phyloP scores from a whole-genome alignment of 2,329 filamentous ascomycete species.

The Acrodontium crateriforme region DNA sequence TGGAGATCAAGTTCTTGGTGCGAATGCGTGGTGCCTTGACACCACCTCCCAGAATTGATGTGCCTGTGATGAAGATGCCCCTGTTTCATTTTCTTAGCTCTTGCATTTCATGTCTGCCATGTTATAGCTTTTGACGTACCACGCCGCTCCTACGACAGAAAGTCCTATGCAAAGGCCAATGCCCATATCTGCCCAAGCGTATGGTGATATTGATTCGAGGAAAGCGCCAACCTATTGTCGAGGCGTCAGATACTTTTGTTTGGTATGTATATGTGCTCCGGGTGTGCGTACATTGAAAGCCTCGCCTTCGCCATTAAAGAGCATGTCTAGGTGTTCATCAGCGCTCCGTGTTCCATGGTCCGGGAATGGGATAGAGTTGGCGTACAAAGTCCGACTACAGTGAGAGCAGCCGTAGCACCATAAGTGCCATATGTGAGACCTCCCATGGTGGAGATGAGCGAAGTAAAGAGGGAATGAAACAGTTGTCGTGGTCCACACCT shows the following conservation, averaged over 20 bases:
- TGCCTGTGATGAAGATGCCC: constrained; percentile 98
- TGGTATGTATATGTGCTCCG: too few relatives aligned
- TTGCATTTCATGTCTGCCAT: constrained; percentile 3
- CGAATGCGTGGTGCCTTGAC: constrained; percentile 94
- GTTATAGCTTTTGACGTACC: constrained; percentile 38
- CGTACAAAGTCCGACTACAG: constrained; percentile 26
- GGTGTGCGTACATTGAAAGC: constrained; percentile 66
- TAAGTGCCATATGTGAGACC: constrained; percentile 24
- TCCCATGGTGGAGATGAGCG: constrained; percentile 13
- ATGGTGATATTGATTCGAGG: constrained; percentile 85
- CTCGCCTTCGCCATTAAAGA: constrained; percentile 93
- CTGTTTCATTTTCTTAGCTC: constrained; percentile 34
- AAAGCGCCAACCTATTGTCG: constrained; percentile 66
- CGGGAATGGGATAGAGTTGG: constrained; percentile 1
- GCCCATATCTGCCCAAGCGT: constrained; percentile 80
- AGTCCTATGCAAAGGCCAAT: constrained; percentile 91
- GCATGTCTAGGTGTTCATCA: constrained; percentile 60
- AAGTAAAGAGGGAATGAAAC: too few relatives aligned
- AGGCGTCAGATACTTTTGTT: background rate
- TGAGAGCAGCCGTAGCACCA: constrained; percentile 21
- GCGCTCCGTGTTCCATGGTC: constrained; percentile 6
- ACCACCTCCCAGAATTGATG: constrained; percentile 90
- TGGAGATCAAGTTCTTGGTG: constrained; percentile 98
- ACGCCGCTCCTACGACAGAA: constrained; percentile 93
- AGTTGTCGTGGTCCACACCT: too few relatives aligned